A percentile compares a stretch with the other conserved stretches of the same genome.
Conservation (phyloP, 345 rosid species). For the Linum tenue region DNA sequence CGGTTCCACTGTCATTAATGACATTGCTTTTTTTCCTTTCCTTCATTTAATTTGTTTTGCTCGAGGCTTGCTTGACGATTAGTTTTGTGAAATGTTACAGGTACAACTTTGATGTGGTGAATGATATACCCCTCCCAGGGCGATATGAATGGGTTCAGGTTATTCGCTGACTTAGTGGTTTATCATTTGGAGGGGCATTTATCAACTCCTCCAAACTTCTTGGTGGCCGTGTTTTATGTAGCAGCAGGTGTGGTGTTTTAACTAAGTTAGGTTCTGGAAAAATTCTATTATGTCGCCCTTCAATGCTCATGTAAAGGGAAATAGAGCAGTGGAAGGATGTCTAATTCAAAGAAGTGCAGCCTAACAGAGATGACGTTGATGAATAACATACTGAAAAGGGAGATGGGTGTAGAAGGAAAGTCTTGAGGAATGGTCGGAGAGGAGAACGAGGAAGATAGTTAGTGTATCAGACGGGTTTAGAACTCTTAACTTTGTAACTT, state of each 20-base stretch:
- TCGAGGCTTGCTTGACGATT: too few relatives aligned
- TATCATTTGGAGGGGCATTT: background rate
- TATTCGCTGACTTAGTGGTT: constrained; percentile 26
- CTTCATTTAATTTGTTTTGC: background rate
- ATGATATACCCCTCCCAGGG: constrained; percentile 65
- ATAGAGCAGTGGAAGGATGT: constrained; percentile 23
- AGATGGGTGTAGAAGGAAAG: too few relatives aligned
- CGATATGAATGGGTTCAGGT: constrained; percentile 68
- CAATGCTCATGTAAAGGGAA: constrained; percentile 17
- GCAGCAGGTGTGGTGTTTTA: background rate
- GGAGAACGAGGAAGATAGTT: background rate
- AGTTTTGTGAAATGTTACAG: constrained; percentile 25
- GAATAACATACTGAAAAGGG: background rate
- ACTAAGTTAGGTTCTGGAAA: background rate
- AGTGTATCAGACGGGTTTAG: too few relatives aligned
- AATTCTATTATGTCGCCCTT: constrained; percentile 1
- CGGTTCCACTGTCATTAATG: background rate
- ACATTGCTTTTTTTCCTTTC: background rate
- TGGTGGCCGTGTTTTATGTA: constrained; percentile 4
- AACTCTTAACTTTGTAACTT: too few relatives aligned
- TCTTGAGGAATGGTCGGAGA: background rate
- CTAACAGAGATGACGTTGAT: constrained; percentile 21
- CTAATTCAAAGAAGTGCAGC: constrained; percentile 25
- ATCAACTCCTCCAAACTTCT: constrained; percentile 3
- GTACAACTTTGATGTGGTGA: constrained; percentile 72